These are phyloP conservation scores for Pezicula rhizophila DNA, from an alignment of 2,329 filamentous ascomycete genomes.

Conservation along the genomic window DNA sequence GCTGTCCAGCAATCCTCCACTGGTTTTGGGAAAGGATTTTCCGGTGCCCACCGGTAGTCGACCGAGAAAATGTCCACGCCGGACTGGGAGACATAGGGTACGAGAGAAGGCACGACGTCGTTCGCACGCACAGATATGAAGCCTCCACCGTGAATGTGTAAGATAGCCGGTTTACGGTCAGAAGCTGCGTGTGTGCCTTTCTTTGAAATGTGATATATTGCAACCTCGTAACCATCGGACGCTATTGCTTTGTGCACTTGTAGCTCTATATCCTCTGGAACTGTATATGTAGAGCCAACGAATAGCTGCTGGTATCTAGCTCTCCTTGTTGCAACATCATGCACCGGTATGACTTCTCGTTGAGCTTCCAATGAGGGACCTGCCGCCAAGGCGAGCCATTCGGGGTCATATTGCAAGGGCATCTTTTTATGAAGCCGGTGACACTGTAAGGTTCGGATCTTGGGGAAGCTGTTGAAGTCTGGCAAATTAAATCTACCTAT, in stretches of 20 bases:
- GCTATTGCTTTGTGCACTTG: neutral
- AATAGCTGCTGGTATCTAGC: neutral
- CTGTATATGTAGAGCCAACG: neutral
- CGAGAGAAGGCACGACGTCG: neutral
- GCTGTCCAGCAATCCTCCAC: slow-evolving; percentile 14
- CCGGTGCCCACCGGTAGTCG: slow-evolving; percentile 1
- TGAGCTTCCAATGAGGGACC: neutral
- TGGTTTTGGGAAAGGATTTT: neutral
- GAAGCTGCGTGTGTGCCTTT: neutral
- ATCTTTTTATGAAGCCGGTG: neutral
- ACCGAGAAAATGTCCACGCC: neutral
- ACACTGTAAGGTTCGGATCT: neutral
- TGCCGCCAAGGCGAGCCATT: neutral
- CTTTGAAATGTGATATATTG: neutral
- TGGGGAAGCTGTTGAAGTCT: neutral
- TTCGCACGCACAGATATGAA: neutral
- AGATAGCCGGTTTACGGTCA: neutral
- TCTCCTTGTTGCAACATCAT: neutral
- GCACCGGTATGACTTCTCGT: neutral
- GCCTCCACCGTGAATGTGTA: neutral
- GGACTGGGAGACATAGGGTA: neutral
- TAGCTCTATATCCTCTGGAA: neutral
- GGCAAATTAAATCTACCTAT: too few species aligned
- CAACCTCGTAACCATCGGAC: neutral
- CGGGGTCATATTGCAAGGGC: neutral